Conservation (phyloP, 257 asterid genomes). For the Hygrophila difformis region DNA sequence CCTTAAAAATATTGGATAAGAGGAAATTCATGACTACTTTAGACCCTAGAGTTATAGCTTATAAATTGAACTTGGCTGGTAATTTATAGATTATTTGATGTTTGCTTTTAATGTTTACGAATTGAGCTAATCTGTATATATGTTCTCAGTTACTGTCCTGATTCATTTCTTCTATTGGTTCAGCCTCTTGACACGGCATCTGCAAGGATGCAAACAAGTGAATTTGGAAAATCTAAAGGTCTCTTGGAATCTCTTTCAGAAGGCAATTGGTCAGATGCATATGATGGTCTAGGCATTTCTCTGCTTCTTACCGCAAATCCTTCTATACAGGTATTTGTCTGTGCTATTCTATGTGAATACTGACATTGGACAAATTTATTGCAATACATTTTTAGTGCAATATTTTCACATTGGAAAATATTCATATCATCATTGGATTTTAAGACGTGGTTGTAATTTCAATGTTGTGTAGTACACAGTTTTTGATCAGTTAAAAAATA, state of each 20-base stretch:
- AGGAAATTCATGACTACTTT: background rate
- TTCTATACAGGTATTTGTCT: slow-evolving; percentile 54
- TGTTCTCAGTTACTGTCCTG: slow-evolving; percentile 14
- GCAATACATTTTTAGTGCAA: too few relatives aligned
- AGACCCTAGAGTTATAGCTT: too few relatives aligned
- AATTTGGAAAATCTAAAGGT: slow-evolving; percentile 82
- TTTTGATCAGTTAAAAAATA: slow-evolving; percentile 76
- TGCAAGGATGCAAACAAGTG: slow-evolving; percentile 91
- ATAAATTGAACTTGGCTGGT: too few relatives aligned
- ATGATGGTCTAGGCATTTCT: slow-evolving; percentile 86
- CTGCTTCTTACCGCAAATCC: slow-evolving; percentile 83
- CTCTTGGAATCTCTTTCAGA: slow-evolving; percentile 71
- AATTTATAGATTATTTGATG: too few relatives aligned
- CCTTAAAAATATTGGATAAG: background rate
- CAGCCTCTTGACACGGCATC: slow-evolving; percentile 95
- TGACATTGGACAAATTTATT: too few relatives aligned
- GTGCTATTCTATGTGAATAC: background rate
- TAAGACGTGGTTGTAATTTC: slow-evolving; percentile 16
- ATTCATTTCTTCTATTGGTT: slow-evolving; percentile 17
- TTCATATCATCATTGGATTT: too few relatives aligned
- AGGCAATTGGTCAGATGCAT: slow-evolving; percentile 69
- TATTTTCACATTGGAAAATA: too few relatives aligned
- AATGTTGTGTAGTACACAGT: slow-evolving; percentile 60
- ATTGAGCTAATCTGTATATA: too few relatives aligned
- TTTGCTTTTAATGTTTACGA: too few relatives aligned